These are phyloP conservation scores for Cyberlindnera subsufficiens DNA, from an alignment of 805 yeast species.

Conservation along the genomic window DNA sequence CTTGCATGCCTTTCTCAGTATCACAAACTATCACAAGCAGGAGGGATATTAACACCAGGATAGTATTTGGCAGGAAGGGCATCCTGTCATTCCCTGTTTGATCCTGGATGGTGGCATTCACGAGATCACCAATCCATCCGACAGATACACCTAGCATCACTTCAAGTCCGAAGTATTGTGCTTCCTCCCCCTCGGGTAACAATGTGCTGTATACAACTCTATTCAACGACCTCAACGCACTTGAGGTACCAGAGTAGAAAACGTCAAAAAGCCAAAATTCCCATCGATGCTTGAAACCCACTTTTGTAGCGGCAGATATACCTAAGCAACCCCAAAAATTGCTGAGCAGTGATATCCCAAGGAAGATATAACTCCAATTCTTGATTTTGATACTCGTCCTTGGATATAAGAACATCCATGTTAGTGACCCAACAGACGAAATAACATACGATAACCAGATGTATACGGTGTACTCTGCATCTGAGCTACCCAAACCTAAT, in stretches of 20 bases:
- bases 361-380: slow-evolving; percentile 31
- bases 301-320: slow-evolving; percentile 19
- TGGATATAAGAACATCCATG: slow-evolving; percentile 33
- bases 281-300: slow-evolving; percentile 37
- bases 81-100: slow-evolving; percentile 30
- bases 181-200: slow-evolving; percentile 36
- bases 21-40: slow-evolving; percentile 25
- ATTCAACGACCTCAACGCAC: slow-evolving; percentile 32
- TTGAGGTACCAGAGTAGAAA: slow-evolving; percentile 29
- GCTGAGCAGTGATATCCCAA: slow-evolving; percentile 26
- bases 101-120: slow-evolving; percentile 35
- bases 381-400: slow-evolving; percentile 23
- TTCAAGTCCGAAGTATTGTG: slow-evolving; percentile 37
- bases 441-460: slow-evolving; percentile 31
- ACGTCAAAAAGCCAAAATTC: slow-evolving; percentile 38
- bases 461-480: slow-evolving; percentile 34
- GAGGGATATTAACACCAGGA: slow-evolving; percentile 25
- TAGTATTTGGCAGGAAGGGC: slow-evolving; percentile 32
- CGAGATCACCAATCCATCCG: slow-evolving; percentile 36
- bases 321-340: slow-evolving; percentile 38
- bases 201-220: slow-evolving; percentile 32
- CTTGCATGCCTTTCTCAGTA: slow-evolving; percentile 27
- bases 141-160: slow-evolving; percentile 34
- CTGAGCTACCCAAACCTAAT: slow-evolving; percentile 32
- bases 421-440: slow-evolving; percentile 30